Percentiles rank a stretch among this genome's conserved stretches.
Conservation (phyloP, 176 grass and related monocot genomes). For the Triticum timopheevii region DNA sequence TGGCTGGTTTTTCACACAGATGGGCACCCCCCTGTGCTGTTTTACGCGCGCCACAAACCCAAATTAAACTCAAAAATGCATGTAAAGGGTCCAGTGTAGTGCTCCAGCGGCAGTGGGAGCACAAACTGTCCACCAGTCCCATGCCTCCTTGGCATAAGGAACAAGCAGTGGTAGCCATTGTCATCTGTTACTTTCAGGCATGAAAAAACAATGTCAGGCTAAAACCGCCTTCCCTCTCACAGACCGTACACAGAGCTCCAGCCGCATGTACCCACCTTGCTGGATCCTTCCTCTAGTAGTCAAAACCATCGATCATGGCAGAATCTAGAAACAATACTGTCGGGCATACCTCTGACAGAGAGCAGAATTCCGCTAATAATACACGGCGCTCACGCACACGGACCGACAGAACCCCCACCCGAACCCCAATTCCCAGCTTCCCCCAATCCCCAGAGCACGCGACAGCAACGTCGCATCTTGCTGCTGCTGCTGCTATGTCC, state of each 20-base stretch:
- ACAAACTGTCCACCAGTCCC: neutral
- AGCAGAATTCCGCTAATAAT: constrained; percentile 18
- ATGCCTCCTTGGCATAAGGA: neutral
- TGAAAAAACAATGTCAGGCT: neutral
- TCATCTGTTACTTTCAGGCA: neutral
- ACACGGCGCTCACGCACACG: neutral
- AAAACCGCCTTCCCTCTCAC: neutral
- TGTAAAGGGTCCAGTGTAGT: neutral
- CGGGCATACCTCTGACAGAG: neutral
- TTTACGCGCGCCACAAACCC: neutral
- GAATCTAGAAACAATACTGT: neutral
- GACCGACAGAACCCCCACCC: neutral
- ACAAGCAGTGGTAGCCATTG: neutral
- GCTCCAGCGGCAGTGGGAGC: neutral
- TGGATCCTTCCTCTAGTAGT: neutral
- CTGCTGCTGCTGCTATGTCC: neutral
- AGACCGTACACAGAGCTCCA: neutral
- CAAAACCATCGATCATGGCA: constrained; percentile 6
- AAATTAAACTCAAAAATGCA: neutral
- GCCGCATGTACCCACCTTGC: neutral
- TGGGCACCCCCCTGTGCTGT: accelerated
- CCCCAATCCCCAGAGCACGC: neutral
- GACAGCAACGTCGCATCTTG: neutral
- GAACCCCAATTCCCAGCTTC: neutral
- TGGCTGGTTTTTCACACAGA: neutral